These are phyloP conservation scores for Boletus semigastroideus DNA, from an alignment of 1,284 basidiomycete genomes.

Conservation along the genomic window DNA sequence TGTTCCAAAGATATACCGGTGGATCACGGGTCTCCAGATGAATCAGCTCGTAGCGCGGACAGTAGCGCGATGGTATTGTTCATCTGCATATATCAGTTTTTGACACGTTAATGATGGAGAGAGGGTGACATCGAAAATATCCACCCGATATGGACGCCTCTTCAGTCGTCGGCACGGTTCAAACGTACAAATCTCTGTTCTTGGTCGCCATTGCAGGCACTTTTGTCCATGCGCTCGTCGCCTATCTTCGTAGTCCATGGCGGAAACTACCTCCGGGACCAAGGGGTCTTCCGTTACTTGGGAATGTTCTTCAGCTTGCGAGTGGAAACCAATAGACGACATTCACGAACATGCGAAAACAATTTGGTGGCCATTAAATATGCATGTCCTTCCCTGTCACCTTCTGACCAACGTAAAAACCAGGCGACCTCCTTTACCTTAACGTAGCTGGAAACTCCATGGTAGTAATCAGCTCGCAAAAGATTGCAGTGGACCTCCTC, in stretches of 20 bases:
- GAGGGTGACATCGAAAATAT: too few species aligned
- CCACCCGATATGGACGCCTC: slow-evolving; percentile 5
- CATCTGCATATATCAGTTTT: too few species aligned
- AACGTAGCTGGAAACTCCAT: slow-evolving; percentile 7
- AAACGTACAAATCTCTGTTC: not conserved
- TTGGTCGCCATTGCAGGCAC: not conserved
- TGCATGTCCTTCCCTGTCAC: not conserved
- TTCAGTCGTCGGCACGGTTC: not conserved
- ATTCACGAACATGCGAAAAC: slow-evolving; percentile 1
- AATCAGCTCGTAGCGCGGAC: too few species aligned
- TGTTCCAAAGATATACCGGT: too few species aligned
- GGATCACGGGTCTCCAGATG: too few species aligned
- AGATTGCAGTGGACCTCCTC: too few species aligned
- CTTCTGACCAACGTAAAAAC: not conserved
- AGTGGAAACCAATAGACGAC: slow-evolving; percentile 7
- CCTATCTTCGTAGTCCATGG: slow-evolving; percentile 3
- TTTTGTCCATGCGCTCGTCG: slow-evolving; percentile 2
- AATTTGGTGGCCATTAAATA: slow-evolving; percentile 1
- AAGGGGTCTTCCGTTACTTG: slow-evolving; percentile 6
- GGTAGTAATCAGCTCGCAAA: slow-evolving; percentile 3
- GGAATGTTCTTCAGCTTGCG: slow-evolving; percentile 3
- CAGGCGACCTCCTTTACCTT: slow-evolving; percentile 11
- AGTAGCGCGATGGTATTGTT: too few species aligned
- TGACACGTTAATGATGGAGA: too few species aligned
- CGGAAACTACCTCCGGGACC: too few species aligned